These are phyloP conservation scores for Selenicereus undatus DNA, from an alignment of 148 eudicot genomes.

Conservation along the genomic window DNA sequence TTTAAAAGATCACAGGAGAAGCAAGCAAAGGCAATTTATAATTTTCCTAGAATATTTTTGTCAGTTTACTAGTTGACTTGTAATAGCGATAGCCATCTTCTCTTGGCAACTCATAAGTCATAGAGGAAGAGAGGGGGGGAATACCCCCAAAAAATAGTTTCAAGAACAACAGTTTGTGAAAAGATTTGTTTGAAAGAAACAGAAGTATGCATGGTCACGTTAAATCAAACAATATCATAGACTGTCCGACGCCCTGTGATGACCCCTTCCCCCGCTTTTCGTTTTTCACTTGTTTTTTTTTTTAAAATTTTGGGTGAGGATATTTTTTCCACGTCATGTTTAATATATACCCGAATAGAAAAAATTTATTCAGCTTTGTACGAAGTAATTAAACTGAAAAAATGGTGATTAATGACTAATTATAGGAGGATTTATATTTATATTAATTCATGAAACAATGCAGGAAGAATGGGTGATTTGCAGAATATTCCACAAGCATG, in stretches of 20 bases:
- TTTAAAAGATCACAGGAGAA: too few species aligned
- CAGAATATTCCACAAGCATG: slow-evolving; percentile 55
- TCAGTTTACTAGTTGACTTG: slow-evolving; percentile 17
- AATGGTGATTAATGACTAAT: not conserved
- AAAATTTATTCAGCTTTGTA: too few species aligned
- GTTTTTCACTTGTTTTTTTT: too few species aligned
- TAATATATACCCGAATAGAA: too few species aligned
- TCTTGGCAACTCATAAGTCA: not conserved
- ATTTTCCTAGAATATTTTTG: not conserved
- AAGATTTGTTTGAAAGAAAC: not conserved
- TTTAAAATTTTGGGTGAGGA: not conserved
- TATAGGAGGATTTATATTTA: not conserved
- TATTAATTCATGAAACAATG: not conserved
- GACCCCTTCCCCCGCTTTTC: too few species aligned
- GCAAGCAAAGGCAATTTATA: too few species aligned
- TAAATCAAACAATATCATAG: not conserved
- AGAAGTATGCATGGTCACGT: not conserved
- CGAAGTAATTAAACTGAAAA: too few species aligned
- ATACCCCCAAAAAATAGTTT: not conserved
- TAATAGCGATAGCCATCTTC: not conserved
- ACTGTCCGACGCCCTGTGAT: not conserved
- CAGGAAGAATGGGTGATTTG: slow-evolving; percentile 94
- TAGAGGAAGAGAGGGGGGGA: not conserved
- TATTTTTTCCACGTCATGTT: not conserved
- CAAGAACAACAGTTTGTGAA: not conserved